These are phyloP conservation scores for Rasamsonia emersonii DNA, from an alignment of 2,329 filamentous ascomycete species.

Conservation along the genomic window DNA sequence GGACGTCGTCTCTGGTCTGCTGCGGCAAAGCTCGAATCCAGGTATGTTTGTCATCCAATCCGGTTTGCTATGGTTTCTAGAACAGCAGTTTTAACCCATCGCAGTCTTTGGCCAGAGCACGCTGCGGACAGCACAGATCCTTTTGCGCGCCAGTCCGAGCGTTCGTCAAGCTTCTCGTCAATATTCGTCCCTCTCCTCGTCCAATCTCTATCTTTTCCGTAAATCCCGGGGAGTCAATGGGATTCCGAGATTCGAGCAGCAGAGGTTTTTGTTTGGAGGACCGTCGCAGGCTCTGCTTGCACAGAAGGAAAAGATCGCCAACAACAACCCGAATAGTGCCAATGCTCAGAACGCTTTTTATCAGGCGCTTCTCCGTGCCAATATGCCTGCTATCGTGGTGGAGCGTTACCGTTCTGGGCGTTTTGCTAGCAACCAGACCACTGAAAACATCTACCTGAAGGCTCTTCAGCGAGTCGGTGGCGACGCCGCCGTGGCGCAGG, in stretches of 20 bases:
- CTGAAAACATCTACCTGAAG: conserved; percentile 70
- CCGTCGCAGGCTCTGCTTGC: conserved; percentile 57
- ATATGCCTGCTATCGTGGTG: conserved; percentile 87
- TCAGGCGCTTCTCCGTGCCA: conserved; percentile 77
- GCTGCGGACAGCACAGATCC: conserved; percentile 9
- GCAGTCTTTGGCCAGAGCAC: conserved; percentile 8
- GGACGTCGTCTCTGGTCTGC: conserved; percentile 12
- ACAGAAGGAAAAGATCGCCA: conserved; percentile 81
- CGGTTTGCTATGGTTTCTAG: not conserved
- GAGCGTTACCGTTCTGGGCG: conserved; percentile 81
- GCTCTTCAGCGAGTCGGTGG: conserved; percentile 59
- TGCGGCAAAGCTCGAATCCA: conserved; percentile 10
- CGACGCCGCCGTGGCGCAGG: conserved; percentile 18
- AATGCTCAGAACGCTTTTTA: conserved; percentile 92
- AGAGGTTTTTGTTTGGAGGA: conserved; percentile 32
- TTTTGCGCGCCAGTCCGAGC: conserved; percentile 11
- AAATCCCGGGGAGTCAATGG: conserved; percentile 14
- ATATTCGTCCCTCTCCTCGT: conserved; percentile 25
- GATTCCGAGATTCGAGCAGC: conserved; percentile 24
- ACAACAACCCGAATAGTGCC: conserved; percentile 80
- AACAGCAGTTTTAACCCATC: not conserved
- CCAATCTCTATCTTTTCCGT: conserved; percentile 19
- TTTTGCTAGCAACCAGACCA: conserved; percentile 70
- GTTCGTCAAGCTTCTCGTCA: conserved; percentile 16
- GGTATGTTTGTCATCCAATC: not conserved